phyloP scores from a whole-genome alignment of 345 rosid species.

The Sisymbrium irio region DNA sequence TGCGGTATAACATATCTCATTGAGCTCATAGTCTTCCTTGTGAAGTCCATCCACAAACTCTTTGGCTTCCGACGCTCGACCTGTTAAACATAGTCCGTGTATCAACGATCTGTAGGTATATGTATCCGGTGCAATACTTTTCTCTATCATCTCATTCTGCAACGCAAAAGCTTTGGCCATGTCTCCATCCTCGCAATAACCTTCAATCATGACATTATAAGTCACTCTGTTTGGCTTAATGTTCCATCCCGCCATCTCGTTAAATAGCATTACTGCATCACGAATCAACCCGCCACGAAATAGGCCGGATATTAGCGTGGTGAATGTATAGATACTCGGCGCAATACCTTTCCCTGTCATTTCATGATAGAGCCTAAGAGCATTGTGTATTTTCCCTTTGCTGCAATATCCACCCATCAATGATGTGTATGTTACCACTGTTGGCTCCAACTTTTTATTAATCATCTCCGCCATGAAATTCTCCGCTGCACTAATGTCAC shows the following conservation, averaged over 20 bases:
- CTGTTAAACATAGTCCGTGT: constrained; percentile 64
- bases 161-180: constrained; percentile 58
- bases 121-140: constrained; percentile 77
- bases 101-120: constrained; percentile 80
- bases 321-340: constrained; percentile 61
- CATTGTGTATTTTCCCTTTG: constrained; percentile 52
- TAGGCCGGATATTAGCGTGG: constrained; percentile 71
- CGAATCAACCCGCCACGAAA: constrained; percentile 50
- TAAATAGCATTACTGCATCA: constrained; percentile 58
- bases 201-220: constrained; percentile 84
- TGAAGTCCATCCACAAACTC: constrained; percentile 67
- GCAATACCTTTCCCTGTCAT: constrained; percentile 78
- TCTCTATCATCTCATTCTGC: constrained; percentile 60
- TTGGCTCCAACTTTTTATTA: constrained; percentile 56
- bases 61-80: constrained; percentile 70
- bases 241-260: constrained; percentile 57
- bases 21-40: constrained; percentile 48
- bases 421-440: constrained; percentile 71
- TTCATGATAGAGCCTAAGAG: constrained; percentile 73
- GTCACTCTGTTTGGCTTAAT: constrained; percentile 74
- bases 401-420: constrained; percentile 74
- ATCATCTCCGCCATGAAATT: constrained; percentile 56
- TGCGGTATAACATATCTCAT: constrained; percentile 81
- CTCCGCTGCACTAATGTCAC: constrained; percentile 57
- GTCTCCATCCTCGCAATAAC: constrained; percentile 58